These are phyloP conservation scores for Cyclanthera cordifolia DNA, from an alignment of 306 rosid genomes.

Conservation along the genomic window DNA sequence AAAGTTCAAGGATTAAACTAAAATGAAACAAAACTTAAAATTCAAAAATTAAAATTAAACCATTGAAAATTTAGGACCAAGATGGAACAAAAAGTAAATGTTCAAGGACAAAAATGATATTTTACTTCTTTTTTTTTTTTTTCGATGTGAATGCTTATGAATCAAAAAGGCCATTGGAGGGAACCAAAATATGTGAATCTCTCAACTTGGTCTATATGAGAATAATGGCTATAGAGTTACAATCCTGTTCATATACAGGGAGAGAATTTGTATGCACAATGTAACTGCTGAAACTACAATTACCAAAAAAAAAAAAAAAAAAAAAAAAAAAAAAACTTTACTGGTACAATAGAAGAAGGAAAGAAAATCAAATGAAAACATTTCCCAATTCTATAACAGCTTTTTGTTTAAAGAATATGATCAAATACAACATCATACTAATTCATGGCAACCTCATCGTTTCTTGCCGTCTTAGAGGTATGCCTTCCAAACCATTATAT, in stretches of 20 bases:
- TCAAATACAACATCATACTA: constrained; percentile 2
- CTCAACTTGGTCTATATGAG: not conserved
- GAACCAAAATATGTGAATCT: not conserved
- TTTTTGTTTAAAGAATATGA: constrained; percentile 10
- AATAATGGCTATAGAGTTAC: constrained; percentile 7
- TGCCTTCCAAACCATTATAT: constrained; percentile 48
- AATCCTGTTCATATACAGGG: constrained; percentile 2
- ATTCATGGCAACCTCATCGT: constrained; percentile 36
- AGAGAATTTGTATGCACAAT: constrained; percentile 11
- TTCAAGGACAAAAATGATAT: too few relatives aligned
- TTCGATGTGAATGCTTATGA: too few relatives aligned
- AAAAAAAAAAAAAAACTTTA: not conserved
- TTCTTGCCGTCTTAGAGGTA: constrained; percentile 88
- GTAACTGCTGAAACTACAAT: constrained; percentile 5
- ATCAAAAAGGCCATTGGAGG: too few relatives aligned
- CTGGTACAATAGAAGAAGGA: not conserved
- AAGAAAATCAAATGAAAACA: not conserved
- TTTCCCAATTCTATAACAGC: not conserved
- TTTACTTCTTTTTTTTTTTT: too few relatives aligned
- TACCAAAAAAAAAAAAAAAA: not conserved
- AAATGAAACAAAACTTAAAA: too few relatives aligned
- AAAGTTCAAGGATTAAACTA: too few relatives aligned
- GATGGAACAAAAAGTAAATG: too few relatives aligned
- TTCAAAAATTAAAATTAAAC: too few relatives aligned
- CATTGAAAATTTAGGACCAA: too few relatives aligned